Base-by-base conservation (phyloP, 371 early-diverging fungal genomes). In the Dipsacomyces acuminosporus region DNA sequence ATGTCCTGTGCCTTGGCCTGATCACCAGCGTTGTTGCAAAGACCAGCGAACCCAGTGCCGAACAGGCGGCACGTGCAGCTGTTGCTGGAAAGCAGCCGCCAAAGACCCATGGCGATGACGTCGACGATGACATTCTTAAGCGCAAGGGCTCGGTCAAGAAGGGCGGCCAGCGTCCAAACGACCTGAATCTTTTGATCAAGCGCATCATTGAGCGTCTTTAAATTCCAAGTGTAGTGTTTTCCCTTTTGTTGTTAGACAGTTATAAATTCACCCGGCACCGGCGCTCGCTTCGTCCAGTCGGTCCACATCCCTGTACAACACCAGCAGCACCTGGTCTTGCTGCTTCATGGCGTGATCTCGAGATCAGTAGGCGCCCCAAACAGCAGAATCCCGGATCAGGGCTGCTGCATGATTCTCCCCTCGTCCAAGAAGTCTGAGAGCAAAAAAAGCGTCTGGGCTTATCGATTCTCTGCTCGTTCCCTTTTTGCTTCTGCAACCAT, bases 1-100 rank as follows among this genome's bases (percentile, higher is more conserved):
- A 83, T 50, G 89, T 93, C 7, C 74, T 96, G 45, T 93, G 91
- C 26, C 56, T 94, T 45, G 80, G 81, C 49, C 76, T 95, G 51
- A 83, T 95, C 45, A 94, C 97, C 35, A 93, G 91, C 64, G 76
- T 76, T 18, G 92, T 87, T 8, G 80, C 85, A 21, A 54, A 74
- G 40, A 78, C 83, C 17, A 73, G 77, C 18, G 87, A 86, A 11
- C 78, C 79, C 45, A 79, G 82, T 51, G 88, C 89, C 7, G 61
- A 82, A 59, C 52, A 61, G 15, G 84, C 83, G 41, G 74, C 74
- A 41, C 80, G 80, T 5, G 69, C 69, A 17, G 58, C 71, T 24
- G 72, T 74, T 23, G 65, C 43, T 8, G 74, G 73, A 21, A 46
- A 30, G 25, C 43, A 43, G 30, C 45, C 35, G 42, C 67, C 61